These are phyloP conservation scores for Brassica nigra DNA, from an alignment of 345 rosid species.

Conservation along the genomic window DNA sequence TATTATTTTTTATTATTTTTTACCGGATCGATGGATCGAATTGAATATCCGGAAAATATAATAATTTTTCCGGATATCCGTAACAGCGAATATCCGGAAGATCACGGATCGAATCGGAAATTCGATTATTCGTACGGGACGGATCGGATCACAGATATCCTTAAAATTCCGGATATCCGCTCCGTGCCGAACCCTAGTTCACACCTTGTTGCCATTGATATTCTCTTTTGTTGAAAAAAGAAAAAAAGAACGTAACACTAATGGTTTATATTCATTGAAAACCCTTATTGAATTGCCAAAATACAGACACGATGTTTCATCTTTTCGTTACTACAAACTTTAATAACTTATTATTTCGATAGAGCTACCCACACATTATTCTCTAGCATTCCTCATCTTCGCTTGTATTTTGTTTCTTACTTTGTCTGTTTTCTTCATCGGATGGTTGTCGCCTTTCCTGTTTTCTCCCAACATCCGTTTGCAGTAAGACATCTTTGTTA, in stretches of 20 bases:
- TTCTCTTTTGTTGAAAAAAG: neutral
- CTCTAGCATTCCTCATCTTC: constrained; percentile 20
- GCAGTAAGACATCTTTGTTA: constrained; percentile 20
- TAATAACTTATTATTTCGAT: neutral
- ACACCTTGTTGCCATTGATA: too few species aligned
- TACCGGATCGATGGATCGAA: too few species aligned
- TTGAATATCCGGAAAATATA: too few species aligned
- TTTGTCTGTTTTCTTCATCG: constrained; percentile 30
- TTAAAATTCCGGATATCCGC: too few species aligned
- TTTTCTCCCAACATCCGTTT: constrained; percentile 26
- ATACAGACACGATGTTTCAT: neutral
- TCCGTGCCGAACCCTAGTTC: too few species aligned
- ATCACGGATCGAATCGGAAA: too few species aligned
- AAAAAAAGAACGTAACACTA: neutral
- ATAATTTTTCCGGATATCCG: too few species aligned
- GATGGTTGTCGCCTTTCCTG: constrained; percentile 32
- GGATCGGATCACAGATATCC: too few species aligned
- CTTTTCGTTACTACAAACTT: neutral
- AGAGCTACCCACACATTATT: neutral
- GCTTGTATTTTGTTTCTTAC: constrained; percentile 39
- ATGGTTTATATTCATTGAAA: neutral
- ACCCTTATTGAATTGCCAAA: neutral
- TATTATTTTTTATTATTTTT: too few species aligned
- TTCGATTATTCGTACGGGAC: too few species aligned
- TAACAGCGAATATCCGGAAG: too few species aligned